Evolutionary conservation across 371 early-diverging fungal species (phyloP).

Genomic region (Circinella umbellata): DNA sequence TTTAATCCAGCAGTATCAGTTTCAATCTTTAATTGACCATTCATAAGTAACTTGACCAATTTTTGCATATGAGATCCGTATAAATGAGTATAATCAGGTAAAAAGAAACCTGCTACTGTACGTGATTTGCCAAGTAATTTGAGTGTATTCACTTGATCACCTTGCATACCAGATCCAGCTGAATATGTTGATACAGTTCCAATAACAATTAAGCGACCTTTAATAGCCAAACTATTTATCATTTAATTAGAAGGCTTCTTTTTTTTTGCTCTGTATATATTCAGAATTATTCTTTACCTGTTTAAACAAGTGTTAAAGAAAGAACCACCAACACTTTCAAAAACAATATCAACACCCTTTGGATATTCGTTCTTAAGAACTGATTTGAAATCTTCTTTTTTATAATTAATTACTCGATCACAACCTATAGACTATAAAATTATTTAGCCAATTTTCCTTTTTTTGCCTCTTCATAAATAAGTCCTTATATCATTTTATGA

Average conservation of each 20-base stretch:
- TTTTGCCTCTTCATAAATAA: not conserved
- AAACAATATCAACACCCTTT: conserved; percentile 61
- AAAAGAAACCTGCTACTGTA: conserved; percentile 64
- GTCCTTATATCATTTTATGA: not conserved
- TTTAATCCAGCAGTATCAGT: conserved; percentile 5
- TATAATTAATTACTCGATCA: conserved; percentile 56
- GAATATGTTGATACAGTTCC: conserved; percentile 59
- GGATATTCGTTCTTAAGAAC: conserved; percentile 63
- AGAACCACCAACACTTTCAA: conserved; percentile 67
- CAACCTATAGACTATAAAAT: conserved; percentile 34
- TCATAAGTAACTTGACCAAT: conserved; percentile 32
- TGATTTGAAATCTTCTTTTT: conserved; percentile 50
- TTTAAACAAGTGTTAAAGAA: conserved; percentile 54
- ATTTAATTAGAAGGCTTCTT: not conserved
- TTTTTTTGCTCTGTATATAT: not conserved
- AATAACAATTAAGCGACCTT: conserved; percentile 66
- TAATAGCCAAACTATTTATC: conserved; percentile 36
- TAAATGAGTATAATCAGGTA: conserved; percentile 31
- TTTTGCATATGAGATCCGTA: conserved; percentile 33
- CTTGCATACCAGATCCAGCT: conserved; percentile 36
- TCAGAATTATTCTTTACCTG: conserved; percentile 22
- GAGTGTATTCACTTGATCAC: conserved; percentile 52
- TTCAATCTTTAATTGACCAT: conserved; percentile 46
- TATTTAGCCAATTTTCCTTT: not conserved
- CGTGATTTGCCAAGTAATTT: conserved; percentile 56